Percentiles rank a stretch among this genome's conserved stretches.
Evolutionary conservation across 192 early-diverging fungal species (phyloP).

Genomic region (Polychytrium aggregatum): DNA sequence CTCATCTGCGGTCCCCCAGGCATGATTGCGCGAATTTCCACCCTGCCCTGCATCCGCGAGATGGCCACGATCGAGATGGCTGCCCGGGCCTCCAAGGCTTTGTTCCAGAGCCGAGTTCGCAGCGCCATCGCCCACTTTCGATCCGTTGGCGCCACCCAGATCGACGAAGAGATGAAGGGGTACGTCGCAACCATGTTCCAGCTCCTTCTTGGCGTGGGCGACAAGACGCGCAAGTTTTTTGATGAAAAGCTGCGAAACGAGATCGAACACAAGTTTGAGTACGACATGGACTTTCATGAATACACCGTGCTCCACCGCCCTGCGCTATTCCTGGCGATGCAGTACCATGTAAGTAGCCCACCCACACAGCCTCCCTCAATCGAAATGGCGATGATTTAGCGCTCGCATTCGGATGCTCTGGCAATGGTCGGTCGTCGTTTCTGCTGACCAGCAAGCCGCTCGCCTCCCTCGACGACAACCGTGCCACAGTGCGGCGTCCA

Average conservation of each 20-base stretch:
- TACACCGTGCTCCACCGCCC: constrained; percentile 27
- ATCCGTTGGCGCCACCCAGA: constrained; percentile 35
- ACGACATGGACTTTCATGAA: constrained; percentile 14
- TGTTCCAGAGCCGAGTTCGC: constrained; percentile 26
- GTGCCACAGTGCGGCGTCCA: constrained; percentile 29
- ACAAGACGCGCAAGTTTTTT: constrained; percentile 27
- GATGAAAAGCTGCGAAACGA: constrained; percentile 26
- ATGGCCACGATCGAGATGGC: constrained; percentile 37
- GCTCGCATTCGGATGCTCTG: too few species aligned
- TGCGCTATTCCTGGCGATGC: constrained; percentile 38
- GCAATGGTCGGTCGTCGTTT: too few species aligned
- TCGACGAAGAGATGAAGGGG: constrained; percentile 35
- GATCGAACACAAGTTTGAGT: constrained; percentile 27
- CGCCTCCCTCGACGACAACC: too few species aligned
- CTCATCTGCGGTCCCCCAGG: too few species aligned
- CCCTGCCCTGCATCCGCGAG: constrained; percentile 35
- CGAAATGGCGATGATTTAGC: too few species aligned
- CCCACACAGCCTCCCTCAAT: too few species aligned
- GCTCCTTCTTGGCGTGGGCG: constrained; percentile 18
- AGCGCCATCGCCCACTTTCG: constrained; percentile 33
- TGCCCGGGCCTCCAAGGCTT: constrained; percentile 28
- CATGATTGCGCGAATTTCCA: constrained; percentile 25
- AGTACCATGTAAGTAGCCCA: constrained; percentile 32
- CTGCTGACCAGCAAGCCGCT: too few species aligned
- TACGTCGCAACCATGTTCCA: constrained; percentile 28